Percentiles rank a stretch among this genome's conserved stretches.
Conservation (phyloP, 345 rosid genomes). For the Arabis alpina region DNA sequence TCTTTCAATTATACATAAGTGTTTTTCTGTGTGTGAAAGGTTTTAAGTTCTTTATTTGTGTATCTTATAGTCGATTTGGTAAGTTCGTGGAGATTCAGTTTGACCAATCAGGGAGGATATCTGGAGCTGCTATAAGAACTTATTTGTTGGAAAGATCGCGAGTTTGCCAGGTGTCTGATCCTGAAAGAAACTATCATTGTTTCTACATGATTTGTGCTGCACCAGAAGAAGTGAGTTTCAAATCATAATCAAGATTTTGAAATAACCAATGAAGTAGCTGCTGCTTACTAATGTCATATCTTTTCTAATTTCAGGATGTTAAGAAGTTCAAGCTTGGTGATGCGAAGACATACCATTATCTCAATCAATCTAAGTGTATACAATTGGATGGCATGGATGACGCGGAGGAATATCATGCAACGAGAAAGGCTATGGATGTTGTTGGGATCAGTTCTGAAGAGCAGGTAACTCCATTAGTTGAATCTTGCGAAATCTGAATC, state of each 20-base stretch:
- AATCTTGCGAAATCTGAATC: not conserved
- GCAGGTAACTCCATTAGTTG: constrained; percentile 63
- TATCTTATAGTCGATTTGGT: constrained; percentile 86
- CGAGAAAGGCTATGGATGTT: constrained; percentile 94
- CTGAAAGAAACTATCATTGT: constrained; percentile 99
- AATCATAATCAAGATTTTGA: not conserved
- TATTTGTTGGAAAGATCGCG: constrained; percentile 98
- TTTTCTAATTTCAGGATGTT: constrained; percentile 65
- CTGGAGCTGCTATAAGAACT: constrained; percentile 99
- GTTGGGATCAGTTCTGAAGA: constrained; percentile 87
- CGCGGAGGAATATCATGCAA: constrained; percentile 77
- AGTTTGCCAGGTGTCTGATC: constrained; percentile 98
- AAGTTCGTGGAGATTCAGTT: constrained; percentile 99
- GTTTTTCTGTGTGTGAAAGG: constrained; percentile 12
- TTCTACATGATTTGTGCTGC: constrained; percentile 99
- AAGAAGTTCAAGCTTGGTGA: constrained; percentile 77
- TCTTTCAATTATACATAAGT: constrained; percentile 4
- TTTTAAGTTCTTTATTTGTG: constrained; percentile 2
- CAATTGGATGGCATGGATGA: constrained; percentile 83
- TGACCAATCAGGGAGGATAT: constrained; percentile 82
- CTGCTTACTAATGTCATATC: not conserved
- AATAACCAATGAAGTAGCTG: not conserved
- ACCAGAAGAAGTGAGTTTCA: constrained; percentile 74
- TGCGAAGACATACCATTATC: constrained; percentile 88
- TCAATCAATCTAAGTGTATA: constrained; percentile 93